Evolutionary conservation across 1,284 basidiomycete genomes (phyloP).

Genomic region (Rugosomyces carneus): DNA sequence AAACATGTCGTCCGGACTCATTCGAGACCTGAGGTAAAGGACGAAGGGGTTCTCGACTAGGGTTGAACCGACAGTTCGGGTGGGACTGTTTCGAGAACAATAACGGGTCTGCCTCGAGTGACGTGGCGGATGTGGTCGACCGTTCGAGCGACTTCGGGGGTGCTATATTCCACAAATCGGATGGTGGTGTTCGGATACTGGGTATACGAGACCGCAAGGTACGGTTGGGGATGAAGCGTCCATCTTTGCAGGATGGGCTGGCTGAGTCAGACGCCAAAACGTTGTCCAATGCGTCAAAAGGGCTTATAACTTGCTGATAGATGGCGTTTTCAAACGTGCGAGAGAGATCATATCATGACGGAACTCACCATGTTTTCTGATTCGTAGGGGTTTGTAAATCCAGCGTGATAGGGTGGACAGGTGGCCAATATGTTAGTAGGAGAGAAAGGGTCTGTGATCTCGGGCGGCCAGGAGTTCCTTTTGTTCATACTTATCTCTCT

Average conservation of each 20-base stretch:
- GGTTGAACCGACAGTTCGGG: constrained; percentile 3
- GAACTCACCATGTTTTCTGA: constrained; percentile 5
- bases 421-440: not conserved
- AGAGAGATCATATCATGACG: not conserved
- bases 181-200: constrained; percentile 14
- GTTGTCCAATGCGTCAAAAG: not conserved
- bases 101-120: constrained; percentile 1
- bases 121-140: not conserved
- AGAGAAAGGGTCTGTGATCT: not conserved
- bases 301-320: constrained; percentile 4
- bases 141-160: not conserved
- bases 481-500: constrained; percentile 1
- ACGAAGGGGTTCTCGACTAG: constrained; percentile 2
- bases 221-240: constrained; percentile 12
- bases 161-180: constrained; percentile 12
- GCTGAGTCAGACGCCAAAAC: not conserved
- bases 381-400: not conserved
- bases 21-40: constrained; percentile 9
- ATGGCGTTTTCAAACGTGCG: not conserved
- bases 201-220: constrained; percentile 7
- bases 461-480: constrained; percentile 7
- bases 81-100: constrained; percentile 1
- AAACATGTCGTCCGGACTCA: constrained; percentile 5
- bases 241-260: constrained; percentile 3
- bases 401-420: not conserved